Evolutionary conservation across 345 rosid genomes (phyloP).

Genomic region (Corchorus olitorius): DNA sequence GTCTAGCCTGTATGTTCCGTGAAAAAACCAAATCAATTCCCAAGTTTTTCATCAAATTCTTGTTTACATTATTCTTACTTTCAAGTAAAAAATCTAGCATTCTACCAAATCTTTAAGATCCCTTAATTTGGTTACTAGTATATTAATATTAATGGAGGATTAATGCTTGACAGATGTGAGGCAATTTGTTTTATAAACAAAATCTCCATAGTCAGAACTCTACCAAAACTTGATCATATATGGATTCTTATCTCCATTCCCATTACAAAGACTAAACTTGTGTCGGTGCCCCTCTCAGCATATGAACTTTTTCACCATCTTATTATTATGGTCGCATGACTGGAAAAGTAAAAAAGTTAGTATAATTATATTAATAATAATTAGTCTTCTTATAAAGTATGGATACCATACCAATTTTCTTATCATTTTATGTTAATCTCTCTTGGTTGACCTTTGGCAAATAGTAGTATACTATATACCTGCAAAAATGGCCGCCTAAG

Average conservation of each 20-base stretch:
- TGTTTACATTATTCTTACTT: not conserved
- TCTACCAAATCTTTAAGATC: not conserved
- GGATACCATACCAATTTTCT: not conserved
- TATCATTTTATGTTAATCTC: not conserved
- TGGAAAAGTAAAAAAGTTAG: slow-evolving; percentile 3
- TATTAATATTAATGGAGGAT: not conserved
- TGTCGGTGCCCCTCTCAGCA: not conserved
- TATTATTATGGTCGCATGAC: slow-evolving; percentile 8
- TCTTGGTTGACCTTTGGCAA: not conserved
- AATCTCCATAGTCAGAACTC: not conserved
- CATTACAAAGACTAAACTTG: not conserved
- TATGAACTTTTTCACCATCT: not conserved
- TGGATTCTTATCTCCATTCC: not conserved
- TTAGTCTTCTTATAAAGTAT: not conserved
- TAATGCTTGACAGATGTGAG: slow-evolving; percentile 1
- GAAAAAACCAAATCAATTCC: too few relatives aligned
- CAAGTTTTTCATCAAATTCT: too few relatives aligned
- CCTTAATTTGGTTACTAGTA: not conserved
- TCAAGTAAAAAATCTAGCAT: not conserved
- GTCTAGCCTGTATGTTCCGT: too few relatives aligned
- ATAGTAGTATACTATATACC: not conserved
- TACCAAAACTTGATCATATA: not conserved
- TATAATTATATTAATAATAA: not conserved
- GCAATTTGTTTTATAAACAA: not conserved
- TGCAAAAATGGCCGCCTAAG: not conserved